A percentile compares a stretch with the other conserved stretches of the same genome.
phyloP scores from a whole-genome alignment of 257 asterid species.

The Cruciata laevipes region DNA sequence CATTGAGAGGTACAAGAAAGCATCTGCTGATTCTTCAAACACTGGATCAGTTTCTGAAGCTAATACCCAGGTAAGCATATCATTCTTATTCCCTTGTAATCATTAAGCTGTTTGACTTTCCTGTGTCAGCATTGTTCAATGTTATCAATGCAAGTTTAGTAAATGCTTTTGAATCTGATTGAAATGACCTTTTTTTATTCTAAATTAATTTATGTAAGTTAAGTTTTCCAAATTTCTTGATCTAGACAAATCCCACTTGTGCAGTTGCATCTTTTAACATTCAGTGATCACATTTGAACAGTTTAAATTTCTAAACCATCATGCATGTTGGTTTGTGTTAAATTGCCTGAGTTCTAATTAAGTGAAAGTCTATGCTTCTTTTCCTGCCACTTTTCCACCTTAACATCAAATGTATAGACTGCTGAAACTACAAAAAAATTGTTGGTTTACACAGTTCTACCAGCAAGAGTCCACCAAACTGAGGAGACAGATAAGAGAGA shows the following conservation, averaged over 20 bases:
- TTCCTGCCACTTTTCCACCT: background rate
- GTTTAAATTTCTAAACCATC: background rate
- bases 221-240: background rate
- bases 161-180: background rate
- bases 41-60: slow-evolving; percentile 75
- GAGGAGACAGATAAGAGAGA: slow-evolving; percentile 52
- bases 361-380: background rate
- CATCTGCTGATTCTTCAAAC: slow-evolving; percentile 51
- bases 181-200: too few species aligned
- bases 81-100: background rate
- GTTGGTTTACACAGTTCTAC: slow-evolving; percentile 44
- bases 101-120: too few species aligned
- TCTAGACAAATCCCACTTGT: background rate
- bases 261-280: background rate
- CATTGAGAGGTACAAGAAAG: slow-evolving; percentile 84
- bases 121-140: too few species aligned
- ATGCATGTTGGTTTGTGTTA: too few species aligned
- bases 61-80: slow-evolving; percentile 51
- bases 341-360: too few species aligned
- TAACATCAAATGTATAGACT: background rate
- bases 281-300: background rate
- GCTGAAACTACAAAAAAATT: background rate
- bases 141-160: background rate
- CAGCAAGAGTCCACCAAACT: slow-evolving; percentile 76
- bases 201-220: too few species aligned